Percentiles rank a stretch among this genome's conserved stretches.
Evolutionary conservation across 805 yeast species (phyloP).

Genomic region (Saturnispora diversa): DNA sequence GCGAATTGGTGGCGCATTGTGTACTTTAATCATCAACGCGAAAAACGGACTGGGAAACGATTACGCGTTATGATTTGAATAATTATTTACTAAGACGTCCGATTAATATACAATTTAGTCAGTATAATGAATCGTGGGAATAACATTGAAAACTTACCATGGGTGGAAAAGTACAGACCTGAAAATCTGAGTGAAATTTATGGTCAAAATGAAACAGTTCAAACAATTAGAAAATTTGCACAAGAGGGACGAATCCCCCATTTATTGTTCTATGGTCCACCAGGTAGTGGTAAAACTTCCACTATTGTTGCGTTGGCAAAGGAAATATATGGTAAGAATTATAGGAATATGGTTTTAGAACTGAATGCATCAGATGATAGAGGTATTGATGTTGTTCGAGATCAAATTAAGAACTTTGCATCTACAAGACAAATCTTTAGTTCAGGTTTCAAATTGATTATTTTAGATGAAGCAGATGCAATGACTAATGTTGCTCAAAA

Average conservation of each 20-base stretch:
- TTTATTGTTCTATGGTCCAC: constrained; percentile 88
- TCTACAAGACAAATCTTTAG: constrained; percentile 89
- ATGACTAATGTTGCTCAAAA: constrained; percentile 85
- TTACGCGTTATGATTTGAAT: too few species aligned
- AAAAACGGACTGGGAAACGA: too few species aligned
- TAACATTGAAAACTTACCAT: constrained; percentile 50
- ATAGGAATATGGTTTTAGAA: constrained; percentile 85
- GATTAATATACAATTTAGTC: not conserved
- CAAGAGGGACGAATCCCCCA: constrained; percentile 83
- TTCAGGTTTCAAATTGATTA: constrained; percentile 77
- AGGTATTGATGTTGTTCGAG: constrained; percentile 96
- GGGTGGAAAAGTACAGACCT: constrained; percentile 98
- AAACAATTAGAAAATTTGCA: constrained; percentile 78
- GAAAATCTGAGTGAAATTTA: constrained; percentile 72
- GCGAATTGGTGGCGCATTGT: too few species aligned
- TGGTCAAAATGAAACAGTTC: constrained; percentile 83
- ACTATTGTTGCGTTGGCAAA: constrained; percentile 81
- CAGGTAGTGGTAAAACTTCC: constrained; percentile 90
- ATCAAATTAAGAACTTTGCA: constrained; percentile 94
- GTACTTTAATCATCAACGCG: too few species aligned
- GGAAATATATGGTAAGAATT: constrained; percentile 76
- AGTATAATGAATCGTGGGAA: constrained; percentile 4
- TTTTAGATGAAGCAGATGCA: constrained; percentile 95
- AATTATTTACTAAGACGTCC: too few species aligned
- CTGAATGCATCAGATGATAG: constrained; percentile 95